phyloP scores from a whole-genome alignment of 2,329 filamentous ascomycete species.

The Xylaria sp. region DNA sequence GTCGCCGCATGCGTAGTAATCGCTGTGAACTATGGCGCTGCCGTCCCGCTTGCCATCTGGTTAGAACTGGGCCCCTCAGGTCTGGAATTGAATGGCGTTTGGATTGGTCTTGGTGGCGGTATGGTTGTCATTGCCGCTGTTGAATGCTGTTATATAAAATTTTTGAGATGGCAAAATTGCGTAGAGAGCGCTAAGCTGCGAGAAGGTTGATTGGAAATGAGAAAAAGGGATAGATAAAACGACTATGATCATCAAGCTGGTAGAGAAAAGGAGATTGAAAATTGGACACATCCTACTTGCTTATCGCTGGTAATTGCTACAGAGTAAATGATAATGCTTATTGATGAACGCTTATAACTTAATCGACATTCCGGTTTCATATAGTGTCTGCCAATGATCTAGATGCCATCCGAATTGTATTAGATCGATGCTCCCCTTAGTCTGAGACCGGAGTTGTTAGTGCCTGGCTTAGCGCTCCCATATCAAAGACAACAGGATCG shows the following conservation, averaged over 20 bases:
- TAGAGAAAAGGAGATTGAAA: not conserved
- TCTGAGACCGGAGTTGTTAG: too few species aligned
- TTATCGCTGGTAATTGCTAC: too few species aligned
- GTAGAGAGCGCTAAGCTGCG: slow-evolving; percentile 48
- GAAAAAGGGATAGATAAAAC: not conserved
- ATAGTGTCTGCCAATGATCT: too few species aligned
- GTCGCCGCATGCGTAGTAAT: slow-evolving; percentile 54
- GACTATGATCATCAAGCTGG: too few species aligned
- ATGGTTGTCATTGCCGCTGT: slow-evolving; percentile 49
- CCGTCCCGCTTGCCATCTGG: slow-evolving; percentile 55
- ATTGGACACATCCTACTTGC: too few species aligned
- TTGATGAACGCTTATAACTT: too few species aligned
- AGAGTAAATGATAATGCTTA: too few species aligned
- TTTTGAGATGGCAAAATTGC: slow-evolving; percentile 50
- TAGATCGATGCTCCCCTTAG: too few species aligned
- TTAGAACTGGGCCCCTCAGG: slow-evolving; percentile 51
- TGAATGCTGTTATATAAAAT: slow-evolving; percentile 52
- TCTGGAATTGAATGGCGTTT: slow-evolving; percentile 51
- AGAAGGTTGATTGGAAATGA: slow-evolving; percentile 37
- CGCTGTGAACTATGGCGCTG: slow-evolving; percentile 53
- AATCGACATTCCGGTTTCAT: too few species aligned
- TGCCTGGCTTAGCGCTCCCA: too few species aligned
- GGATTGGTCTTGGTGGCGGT: slow-evolving; percentile 52
- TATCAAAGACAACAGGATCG: too few species aligned
- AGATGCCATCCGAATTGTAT: too few species aligned